Evolutionary conservation across 352 stramenopile species (phyloP).

Genomic region (Pythium brachiatum): DNA sequence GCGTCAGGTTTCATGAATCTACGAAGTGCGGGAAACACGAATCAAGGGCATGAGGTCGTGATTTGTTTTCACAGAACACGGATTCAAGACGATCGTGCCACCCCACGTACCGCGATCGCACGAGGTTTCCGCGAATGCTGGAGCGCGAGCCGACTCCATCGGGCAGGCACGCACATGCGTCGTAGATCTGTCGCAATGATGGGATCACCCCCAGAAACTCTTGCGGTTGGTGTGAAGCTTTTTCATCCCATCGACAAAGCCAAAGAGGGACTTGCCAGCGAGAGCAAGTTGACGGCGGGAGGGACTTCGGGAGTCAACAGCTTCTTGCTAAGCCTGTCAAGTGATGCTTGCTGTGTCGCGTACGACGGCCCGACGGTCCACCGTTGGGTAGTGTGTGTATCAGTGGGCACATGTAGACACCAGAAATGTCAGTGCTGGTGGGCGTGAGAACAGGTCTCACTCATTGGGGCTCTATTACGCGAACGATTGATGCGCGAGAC

Average conservation of each 20-base stretch:
- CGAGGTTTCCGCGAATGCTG: background rate
- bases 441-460: too few relatives aligned
- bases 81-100: too few relatives aligned
- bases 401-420: background rate
- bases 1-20: constrained; percentile 3
- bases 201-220: background rate
- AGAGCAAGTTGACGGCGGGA: background rate
- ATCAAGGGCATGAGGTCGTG: background rate
- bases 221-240: background rate
- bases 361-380: background rate
- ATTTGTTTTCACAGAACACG: too few relatives aligned
- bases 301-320: background rate
- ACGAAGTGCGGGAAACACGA: background rate
- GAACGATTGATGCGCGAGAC: background rate
- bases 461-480: background rate
- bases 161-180: background rate
- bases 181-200: background rate
- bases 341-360: background rate
- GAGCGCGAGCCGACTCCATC: background rate
- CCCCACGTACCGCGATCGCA: background rate
- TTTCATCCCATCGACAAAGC: background rate
- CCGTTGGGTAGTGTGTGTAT: background rate
- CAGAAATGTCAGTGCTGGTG: too few relatives aligned
- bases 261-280: background rate
- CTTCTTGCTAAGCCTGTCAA: background rate